Evolutionary conservation across 345 rosid species (phyloP).

Genomic region (Rubroshorea leprosula): DNA sequence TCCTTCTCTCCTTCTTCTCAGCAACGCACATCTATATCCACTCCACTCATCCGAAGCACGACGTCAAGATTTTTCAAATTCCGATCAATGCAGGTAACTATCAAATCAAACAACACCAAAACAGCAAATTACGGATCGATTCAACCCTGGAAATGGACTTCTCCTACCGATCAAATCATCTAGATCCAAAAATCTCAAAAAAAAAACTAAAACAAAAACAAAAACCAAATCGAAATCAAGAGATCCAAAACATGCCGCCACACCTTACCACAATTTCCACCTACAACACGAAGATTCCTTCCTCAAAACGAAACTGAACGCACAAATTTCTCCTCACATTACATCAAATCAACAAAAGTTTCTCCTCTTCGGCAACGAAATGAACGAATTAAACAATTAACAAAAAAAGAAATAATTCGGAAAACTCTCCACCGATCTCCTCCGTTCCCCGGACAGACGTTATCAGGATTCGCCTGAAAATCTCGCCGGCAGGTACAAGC

Average conservation of each 20-base stretch:
- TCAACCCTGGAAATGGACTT: neutral
- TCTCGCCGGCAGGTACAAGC: conserved; percentile 13
- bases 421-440: conserved; percentile 8
- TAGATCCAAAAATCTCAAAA: conserved; percentile 29
- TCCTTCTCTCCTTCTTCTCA: conserved; percentile 34
- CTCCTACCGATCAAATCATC: conserved; percentile 10
- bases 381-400: neutral
- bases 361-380: neutral
- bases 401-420: neutral
- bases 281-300: neutral
- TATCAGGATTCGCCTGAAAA: conserved; percentile 4
- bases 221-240: neutral
- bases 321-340: conserved; percentile 13
- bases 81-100: conserved; percentile 27
- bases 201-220: conserved; percentile 2
- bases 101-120: neutral
- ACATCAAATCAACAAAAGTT: neutral
- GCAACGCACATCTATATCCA: conserved; percentile 39
- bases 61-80: neutral
- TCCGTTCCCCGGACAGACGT: conserved; percentile 5
- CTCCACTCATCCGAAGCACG: conserved; percentile 2
- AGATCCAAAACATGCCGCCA: neutral
- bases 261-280: neutral
- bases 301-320: neutral
- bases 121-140: neutral